Evolutionary conservation across 2,329 filamentous ascomycete genomes (phyloP), one percentile per base, ranked within the genome.

Genomic region (Xylaria digitata): DNA sequence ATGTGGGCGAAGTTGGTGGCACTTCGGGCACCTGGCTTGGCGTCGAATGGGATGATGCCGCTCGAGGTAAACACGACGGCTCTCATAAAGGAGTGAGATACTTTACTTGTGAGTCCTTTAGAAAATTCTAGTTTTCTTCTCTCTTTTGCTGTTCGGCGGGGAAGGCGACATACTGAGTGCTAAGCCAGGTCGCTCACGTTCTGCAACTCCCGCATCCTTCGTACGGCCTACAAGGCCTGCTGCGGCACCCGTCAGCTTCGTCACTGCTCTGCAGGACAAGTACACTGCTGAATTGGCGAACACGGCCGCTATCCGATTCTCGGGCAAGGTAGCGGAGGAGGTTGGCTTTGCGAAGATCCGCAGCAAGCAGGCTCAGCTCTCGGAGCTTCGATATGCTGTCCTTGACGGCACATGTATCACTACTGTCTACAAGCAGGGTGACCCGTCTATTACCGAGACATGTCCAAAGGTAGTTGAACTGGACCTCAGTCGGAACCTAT

Each of bases 301-400:
- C 32, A 75, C 80, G 13, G 77, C 80, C 7, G 83, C 84, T 55
- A 91, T 97, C 69, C 81, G 84, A 61, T 90, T 84, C 85, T 97
- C 83, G 81, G 92, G 80, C 43, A 98, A 98, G 80, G 87, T 94
- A 19, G 95, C 93, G 5, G 92, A 98, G 80, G 95, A 98, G 80
- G 88, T 98, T 40, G 96, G 96, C 34, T 98, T 98, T 73, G 94
- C 97, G 72, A 97, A 97, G 83, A 93, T 97, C 71, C 88, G 91
- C 49, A 86, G 86, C 71, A 89, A 94, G 79, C 89, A 96, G 75
- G 91, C 94, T 72, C 84, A 91, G 75, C 83, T 98, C 37, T 83
- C 90, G 61, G 92, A 96, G 73, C 85, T 98, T 66, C 90, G 86
- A 71, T 89, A 94, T 62, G 89, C 96, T 56, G 88, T 98, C 45